Evolutionary conservation across 768 basidiomycete species (phyloP).

Genomic region (Amanita exitialis): DNA sequence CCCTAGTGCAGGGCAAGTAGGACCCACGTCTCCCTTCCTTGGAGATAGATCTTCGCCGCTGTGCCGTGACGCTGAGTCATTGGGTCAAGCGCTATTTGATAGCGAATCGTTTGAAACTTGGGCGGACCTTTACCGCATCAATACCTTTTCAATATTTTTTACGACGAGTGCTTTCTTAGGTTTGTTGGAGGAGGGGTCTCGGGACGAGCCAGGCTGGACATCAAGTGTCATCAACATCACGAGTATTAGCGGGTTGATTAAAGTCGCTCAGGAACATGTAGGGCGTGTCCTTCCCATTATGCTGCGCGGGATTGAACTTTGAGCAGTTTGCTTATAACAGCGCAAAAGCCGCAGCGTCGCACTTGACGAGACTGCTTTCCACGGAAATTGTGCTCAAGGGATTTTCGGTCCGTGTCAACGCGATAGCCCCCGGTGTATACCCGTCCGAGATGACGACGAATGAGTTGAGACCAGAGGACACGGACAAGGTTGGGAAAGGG

Average conservation of each 20-base stretch:
- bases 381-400: conserved; percentile 66
- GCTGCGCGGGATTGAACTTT: background rate
- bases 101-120: conserved; percentile 57
- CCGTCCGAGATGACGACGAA: conserved; percentile 68
- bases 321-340: conserved; percentile 77
- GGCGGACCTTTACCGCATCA: conserved; percentile 52
- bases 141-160: conserved; percentile 72
- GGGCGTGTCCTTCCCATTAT: conserved; percentile 14
- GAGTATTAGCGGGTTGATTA: conserved; percentile 63
- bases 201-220: conserved; percentile 44
- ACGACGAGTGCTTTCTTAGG: conserved; percentile 69
- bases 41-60: conserved; percentile 45
- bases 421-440: conserved; percentile 69
- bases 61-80: conserved; percentile 49
- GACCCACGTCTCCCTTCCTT: conserved; percentile 53
- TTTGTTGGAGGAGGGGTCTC: conserved; percentile 61
- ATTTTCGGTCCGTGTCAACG: conserved; percentile 61
- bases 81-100: conserved; percentile 62
- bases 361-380: conserved; percentile 67
- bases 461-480: conserved; percentile 32
- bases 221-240: conserved; percentile 71
- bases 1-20: conserved; percentile 63
- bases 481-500: conserved; percentile 48
- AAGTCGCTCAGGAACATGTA: conserved; percentile 70
- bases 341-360: conserved; percentile 67